These are phyloP conservation scores for Earliella scabrosa DNA, from an alignment of 1,284 basidiomycete species.

Conservation along the genomic window DNA sequence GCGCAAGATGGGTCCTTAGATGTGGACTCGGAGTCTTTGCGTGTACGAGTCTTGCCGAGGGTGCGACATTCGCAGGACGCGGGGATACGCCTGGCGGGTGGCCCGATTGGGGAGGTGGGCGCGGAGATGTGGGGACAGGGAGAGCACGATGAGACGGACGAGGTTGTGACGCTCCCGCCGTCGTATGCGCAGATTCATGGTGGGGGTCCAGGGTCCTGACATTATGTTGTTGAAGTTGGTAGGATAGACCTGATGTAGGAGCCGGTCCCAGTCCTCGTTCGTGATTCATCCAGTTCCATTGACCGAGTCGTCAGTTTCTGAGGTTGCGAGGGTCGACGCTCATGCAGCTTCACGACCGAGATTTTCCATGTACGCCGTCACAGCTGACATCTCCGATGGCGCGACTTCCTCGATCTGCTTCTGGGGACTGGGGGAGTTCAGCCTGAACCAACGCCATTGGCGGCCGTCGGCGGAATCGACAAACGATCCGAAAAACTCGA, in stretches of 20 bases:
- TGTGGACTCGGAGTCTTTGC: too few relatives aligned
- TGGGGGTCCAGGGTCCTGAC: not conserved
- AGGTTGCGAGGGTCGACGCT: too few relatives aligned
- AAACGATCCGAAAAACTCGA: not conserved
- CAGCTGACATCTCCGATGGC: not conserved
- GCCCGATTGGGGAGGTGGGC: not conserved
- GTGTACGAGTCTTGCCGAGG: not conserved
- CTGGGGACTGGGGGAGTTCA: not conserved
- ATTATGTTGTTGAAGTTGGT: too few relatives aligned
- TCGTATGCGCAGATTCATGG: constrained; percentile 3
- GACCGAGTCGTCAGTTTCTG: too few relatives aligned
- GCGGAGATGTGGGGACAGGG: not conserved
- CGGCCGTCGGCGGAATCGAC: not conserved
- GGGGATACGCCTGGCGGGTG: constrained; percentile 2
- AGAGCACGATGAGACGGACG: not conserved
- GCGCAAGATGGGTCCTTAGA: too few relatives aligned
- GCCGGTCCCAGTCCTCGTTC: too few relatives aligned
- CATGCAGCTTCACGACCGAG: not conserved
- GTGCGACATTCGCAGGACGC: not conserved
- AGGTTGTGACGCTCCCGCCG: not conserved
- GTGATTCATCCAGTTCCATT: too few relatives aligned
- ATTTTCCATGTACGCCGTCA: not conserved
- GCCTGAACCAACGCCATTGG: not conserved
- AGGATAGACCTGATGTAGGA: too few relatives aligned
- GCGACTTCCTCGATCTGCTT: not conserved